phyloP scores from a whole-genome alignment of 345 rosid genomes.

The Populus nigra region DNA sequence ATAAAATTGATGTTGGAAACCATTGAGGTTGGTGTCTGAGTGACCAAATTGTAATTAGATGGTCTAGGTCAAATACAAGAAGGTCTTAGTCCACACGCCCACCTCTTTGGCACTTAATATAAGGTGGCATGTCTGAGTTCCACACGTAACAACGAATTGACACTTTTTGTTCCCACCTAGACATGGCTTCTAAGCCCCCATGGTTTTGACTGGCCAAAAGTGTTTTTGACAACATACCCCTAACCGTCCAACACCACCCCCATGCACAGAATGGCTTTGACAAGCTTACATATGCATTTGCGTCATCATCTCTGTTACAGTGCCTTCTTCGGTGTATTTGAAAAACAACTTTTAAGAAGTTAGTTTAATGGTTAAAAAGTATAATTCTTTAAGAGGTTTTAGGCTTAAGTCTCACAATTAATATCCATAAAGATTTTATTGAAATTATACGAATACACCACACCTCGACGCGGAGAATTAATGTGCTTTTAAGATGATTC shows the following conservation, averaged over 20 bases:
- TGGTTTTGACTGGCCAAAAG: not conserved
- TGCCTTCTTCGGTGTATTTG: too few species aligned
- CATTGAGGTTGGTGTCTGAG: not conserved
- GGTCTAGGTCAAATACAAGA: slow-evolving; percentile 7
- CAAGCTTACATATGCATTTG: not conserved
- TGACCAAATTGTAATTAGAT: not conserved
- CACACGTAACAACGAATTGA: not conserved
- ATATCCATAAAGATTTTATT: too few species aligned
- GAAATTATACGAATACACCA: too few species aligned
- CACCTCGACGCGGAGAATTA: too few species aligned
- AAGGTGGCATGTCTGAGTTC: not conserved
- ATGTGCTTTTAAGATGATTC: too few species aligned
- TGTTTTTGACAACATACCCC: not conserved
- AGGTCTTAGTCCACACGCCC: slow-evolving; percentile 8
- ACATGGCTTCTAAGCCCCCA: not conserved
- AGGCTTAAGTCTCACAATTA: too few species aligned
- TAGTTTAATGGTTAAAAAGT: too few species aligned
- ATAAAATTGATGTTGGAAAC: not conserved
- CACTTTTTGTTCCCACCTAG: not conserved
- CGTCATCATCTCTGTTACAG: too few species aligned
- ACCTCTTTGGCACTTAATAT: not conserved
- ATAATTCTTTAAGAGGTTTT: too few species aligned
- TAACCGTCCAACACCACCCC: not conserved
- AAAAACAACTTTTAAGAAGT: too few species aligned
- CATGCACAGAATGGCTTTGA: not conserved